Conservation (phyloP, 1,284 basidiomycete species). For the Blastosporella zonata region DNA sequence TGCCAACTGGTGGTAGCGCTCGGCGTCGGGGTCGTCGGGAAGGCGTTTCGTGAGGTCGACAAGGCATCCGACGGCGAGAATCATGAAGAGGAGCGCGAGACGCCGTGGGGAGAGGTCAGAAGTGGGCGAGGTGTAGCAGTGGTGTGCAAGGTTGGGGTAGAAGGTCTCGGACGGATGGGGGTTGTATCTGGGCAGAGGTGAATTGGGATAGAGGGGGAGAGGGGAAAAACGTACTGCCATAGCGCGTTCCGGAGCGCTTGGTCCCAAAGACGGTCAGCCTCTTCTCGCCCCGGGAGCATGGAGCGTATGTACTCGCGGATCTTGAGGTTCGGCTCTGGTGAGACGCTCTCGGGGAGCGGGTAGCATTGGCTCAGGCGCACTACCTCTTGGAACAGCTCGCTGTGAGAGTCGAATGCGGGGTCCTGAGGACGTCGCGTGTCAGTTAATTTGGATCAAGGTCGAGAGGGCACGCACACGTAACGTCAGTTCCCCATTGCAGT, state of each 20-base stretch:
- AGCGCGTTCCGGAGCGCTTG: constrained; percentile 45
- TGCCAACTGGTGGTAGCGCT: constrained; percentile 53
- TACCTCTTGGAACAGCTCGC: constrained; percentile 35
- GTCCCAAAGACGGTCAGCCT: constrained; percentile 42
- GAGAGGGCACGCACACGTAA: constrained; percentile 13
- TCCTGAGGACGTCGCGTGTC: constrained; percentile 7
- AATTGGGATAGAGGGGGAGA: constrained; percentile 6
- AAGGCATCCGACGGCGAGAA: constrained; percentile 45
- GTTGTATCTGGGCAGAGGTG: constrained; percentile 38
- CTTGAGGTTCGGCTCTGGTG: constrained; percentile 34
- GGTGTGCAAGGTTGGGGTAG: constrained; percentile 50
- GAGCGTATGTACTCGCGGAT: constrained; percentile 37
- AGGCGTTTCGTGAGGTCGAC: constrained; percentile 42
- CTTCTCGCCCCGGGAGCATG: constrained; percentile 35
- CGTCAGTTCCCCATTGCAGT: constrained; percentile 20
- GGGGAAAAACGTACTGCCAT: constrained; percentile 39
- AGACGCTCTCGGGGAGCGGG: constrained; percentile 36
- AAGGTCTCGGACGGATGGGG: constrained; percentile 53
- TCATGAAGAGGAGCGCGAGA: constrained; percentile 42
- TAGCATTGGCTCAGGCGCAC: constrained; percentile 37
- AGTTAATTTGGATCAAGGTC: constrained; percentile 7
- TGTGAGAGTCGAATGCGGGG: constrained; percentile 18
- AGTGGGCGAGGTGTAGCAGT: constrained; percentile 40
- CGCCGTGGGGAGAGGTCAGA: constrained; percentile 49
- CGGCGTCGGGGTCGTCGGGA: constrained; percentile 47